These are phyloP conservation scores for Astrocystis sublimbata DNA, from an alignment of 495 filamentous ascomycete genomes.

Conservation along the genomic window DNA sequence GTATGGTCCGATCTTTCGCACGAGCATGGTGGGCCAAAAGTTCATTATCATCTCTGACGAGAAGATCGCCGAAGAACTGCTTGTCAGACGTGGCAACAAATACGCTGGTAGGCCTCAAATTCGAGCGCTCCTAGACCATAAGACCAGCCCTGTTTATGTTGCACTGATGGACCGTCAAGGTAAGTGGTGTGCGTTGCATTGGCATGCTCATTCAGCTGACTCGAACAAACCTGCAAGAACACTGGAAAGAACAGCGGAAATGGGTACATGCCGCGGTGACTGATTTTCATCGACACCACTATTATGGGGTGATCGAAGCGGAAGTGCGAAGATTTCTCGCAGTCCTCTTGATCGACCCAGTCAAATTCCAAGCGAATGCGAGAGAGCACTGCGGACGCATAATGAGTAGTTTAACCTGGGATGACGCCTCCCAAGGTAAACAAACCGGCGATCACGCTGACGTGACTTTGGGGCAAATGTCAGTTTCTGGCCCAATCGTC, in stretches of 20 bases:
- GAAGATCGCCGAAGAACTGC: slow-evolving; percentile 57
- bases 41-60: slow-evolving; percentile 58
- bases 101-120: slow-evolving; percentile 56
- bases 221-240: slow-evolving; percentile 30
- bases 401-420: slow-evolving; percentile 51
- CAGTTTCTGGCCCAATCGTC: slow-evolving; percentile 48
- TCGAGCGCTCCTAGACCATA: slow-evolving; percentile 48
- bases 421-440: slow-evolving; percentile 45
- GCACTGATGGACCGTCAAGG: slow-evolving; percentile 53
- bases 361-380: slow-evolving; percentile 45
- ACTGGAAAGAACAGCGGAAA: slow-evolving; percentile 48
- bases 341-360: slow-evolving; percentile 45
- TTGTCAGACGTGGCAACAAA: slow-evolving; percentile 54
- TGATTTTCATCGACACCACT: slow-evolving; percentile 48
- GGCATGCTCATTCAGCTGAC: background rate
- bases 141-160: slow-evolving; percentile 47
- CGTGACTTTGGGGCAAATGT: slow-evolving; percentile 49
- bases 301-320: slow-evolving; percentile 49
- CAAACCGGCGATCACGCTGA: slow-evolving; percentile 47
- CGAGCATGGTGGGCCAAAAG: slow-evolving; percentile 46
- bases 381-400: slow-evolving; percentile 49
- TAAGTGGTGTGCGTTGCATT: slow-evolving; percentile 28
- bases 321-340: slow-evolving; percentile 47
- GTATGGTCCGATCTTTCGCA: slow-evolving; percentile 58
- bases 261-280: slow-evolving; percentile 52